Percentiles rank a stretch among this genome's conserved stretches.
Conservation (phyloP, 441 rosid genomes). For the Gossypium gossypioides region DNA sequence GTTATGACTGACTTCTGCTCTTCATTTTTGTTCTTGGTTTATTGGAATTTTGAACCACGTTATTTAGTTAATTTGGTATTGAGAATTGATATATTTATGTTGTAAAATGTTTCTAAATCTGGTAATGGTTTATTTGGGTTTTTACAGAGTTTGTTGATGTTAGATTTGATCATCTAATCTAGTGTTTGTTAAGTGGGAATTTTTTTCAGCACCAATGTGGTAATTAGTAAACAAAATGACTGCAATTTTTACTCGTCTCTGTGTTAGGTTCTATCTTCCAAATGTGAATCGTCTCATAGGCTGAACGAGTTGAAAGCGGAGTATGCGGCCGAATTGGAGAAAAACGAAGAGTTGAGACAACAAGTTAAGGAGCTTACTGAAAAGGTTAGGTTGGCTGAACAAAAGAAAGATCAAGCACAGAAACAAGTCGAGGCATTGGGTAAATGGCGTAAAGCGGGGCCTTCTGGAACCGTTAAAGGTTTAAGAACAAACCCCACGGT, state of each 20-base stretch:
- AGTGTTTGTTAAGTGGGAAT: not conserved
- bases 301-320: not conserved
- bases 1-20: not conserved
- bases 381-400: slow-evolving; percentile 11
- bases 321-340: not conserved
- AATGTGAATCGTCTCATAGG: not conserved
- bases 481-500: slow-evolving; percentile 1
- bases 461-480: slow-evolving; percentile 6
- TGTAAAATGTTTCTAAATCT: not conserved
- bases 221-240: not conserved
- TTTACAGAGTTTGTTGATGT: not conserved
- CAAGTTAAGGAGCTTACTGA: slow-evolving; percentile 4
- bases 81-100: not conserved
- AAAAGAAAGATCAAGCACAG: slow-evolving; percentile 2
- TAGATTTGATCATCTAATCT: slow-evolving; percentile 1
- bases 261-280: not conserved
- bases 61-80: not conserved
- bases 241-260: not conserved
- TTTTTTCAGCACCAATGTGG: not conserved
- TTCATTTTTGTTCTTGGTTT: not conserved
- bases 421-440: slow-evolving; percentile 1
- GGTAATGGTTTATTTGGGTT: not conserved
- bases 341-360: slow-evolving; percentile 1
- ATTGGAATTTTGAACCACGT: not conserved
- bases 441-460: not conserved